Evolutionary conservation across 257 asterid genomes (phyloP).

Genomic region (Dorcoceras hygrometricum): DNA sequence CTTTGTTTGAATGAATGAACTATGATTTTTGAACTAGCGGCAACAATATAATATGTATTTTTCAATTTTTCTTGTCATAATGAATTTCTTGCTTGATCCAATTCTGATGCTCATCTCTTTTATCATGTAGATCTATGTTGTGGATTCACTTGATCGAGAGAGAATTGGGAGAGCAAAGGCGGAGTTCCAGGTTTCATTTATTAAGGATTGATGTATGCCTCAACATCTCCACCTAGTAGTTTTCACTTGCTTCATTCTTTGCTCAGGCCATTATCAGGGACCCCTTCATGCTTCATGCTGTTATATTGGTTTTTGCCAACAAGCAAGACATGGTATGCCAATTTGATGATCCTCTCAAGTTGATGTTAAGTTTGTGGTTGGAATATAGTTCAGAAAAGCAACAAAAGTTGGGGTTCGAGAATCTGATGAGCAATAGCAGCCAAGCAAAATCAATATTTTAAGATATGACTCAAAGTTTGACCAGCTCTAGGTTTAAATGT

Average conservation of each 20-base stretch:
- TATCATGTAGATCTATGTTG: slow-evolving; percentile 76
- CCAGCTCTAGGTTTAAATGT: no score
- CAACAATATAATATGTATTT: slow-evolving; percentile 1
- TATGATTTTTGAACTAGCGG: neutral
- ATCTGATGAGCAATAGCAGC: neutral
- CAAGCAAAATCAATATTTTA: neutral
- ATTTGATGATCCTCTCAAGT: neutral
- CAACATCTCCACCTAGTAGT: slow-evolving; percentile 21
- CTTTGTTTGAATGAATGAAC: slow-evolving; percentile 12
- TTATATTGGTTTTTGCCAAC: slow-evolving; percentile 92
- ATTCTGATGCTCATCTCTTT: slow-evolving; percentile 21
- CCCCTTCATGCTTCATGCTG: slow-evolving; percentile 94
- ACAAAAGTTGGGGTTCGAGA: neutral
- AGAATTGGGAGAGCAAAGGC: slow-evolving; percentile 77
- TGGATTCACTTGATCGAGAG: slow-evolving; percentile 93
- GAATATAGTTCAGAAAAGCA: neutral
- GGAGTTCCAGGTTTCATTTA: slow-evolving; percentile 77
- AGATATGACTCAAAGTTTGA: neutral
- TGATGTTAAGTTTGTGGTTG: neutral
- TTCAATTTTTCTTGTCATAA: slow-evolving; percentile 11
- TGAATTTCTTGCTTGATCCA: neutral
- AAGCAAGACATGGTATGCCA: slow-evolving; percentile 91
- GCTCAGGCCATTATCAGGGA: slow-evolving; percentile 80
- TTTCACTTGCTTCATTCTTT: slow-evolving; percentile 28
- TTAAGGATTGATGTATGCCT: slow-evolving; percentile 26